These are phyloP conservation scores for Bacterosira constricta DNA, from an alignment of 108 stramenopile species.

Conservation along the genomic window DNA sequence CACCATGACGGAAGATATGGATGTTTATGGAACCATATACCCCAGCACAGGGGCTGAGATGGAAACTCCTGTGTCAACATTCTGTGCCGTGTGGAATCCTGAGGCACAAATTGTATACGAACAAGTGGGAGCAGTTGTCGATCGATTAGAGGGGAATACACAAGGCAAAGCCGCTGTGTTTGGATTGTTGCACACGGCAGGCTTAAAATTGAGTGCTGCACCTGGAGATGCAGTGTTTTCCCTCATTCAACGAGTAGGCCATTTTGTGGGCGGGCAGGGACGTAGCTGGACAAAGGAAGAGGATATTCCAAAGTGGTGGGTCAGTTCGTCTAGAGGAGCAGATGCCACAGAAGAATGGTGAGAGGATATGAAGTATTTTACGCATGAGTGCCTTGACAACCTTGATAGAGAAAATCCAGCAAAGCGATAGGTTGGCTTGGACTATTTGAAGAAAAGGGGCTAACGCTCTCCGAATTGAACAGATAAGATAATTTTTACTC, in stretches of 20 bases:
- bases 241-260: constrained; percentile 42
- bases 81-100: too few relatives aligned
- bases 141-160: constrained; percentile 55
- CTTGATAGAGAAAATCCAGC: too few relatives aligned
- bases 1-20: constrained; percentile 30
- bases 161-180: constrained; percentile 45
- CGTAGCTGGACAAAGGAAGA: constrained; percentile 46
- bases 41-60: too few relatives aligned
- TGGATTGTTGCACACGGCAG: constrained; percentile 40
- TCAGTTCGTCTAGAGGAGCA: constrained; percentile 50
- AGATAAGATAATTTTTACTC: too few relatives aligned
- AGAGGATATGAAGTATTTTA: too few relatives aligned
- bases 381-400: too few relatives aligned
- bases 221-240: constrained; percentile 41
- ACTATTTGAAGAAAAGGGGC: too few relatives aligned
- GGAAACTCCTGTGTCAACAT: too few relatives aligned
- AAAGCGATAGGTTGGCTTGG: too few relatives aligned
- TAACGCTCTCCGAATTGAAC: too few relatives aligned
- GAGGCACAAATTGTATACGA: constrained; percentile 51
- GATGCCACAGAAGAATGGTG: too few relatives aligned
- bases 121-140: constrained; percentile 24
- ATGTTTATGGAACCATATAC: constrained; percentile 5
- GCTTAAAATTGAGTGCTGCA: constrained; percentile 22
- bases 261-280: constrained; percentile 34
- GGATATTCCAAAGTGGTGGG: constrained; percentile 70